Base-by-base conservation (phyloP, 108 stramenopile genomes). In the Cyclotella sp. region DNA sequence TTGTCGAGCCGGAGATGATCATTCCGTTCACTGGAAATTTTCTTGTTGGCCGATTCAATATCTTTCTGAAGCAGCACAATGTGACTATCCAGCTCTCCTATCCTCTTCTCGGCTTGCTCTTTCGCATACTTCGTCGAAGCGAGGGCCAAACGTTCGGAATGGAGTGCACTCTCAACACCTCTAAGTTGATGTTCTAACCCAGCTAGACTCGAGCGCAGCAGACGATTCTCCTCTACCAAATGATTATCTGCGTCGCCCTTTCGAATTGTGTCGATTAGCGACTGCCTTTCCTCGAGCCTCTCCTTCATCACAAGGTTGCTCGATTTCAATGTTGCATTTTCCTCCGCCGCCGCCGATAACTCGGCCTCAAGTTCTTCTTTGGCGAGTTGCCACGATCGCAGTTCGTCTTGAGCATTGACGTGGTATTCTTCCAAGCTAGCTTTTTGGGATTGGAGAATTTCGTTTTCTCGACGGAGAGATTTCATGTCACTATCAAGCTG, bases 71-170 rank as follows among this genome's bases (percentile, higher is more conserved):
- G 66, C 41, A 45, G 34, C 47, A 58, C 44, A 10, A 77, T 41
- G 62, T 69, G 76, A 42, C 44, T 77, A n/a, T 77, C 76, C 18
- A 68, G 62, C 19, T 54, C 67, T 12, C 60, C 58, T 51, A 68
- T 68, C 60, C 26, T 61, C 46, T 52, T 49, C 51, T 69, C 76
- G 5, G 76, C 76, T 24, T 52, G 76, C n/a, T 69, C 68, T 51
- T 60, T 60, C 7, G 59, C 76, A 29, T 49, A 47, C 41, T 69
- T 34, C 18, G 76, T 51, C 0, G 59, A 19, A 10, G 47, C 66
- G 1, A 69, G 9, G 12, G 58, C 41, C 15, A 45, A 42, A 19
- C 68, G 57, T 51, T 77, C 68, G 0, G 22, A 18, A 15, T 15
- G 51, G 28, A 77, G 76, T 9, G 54, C 49, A 43, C 39, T 26